phyloP scores from a whole-genome alignment of 805 yeast species.

The Kazachstania taianensis region DNA sequence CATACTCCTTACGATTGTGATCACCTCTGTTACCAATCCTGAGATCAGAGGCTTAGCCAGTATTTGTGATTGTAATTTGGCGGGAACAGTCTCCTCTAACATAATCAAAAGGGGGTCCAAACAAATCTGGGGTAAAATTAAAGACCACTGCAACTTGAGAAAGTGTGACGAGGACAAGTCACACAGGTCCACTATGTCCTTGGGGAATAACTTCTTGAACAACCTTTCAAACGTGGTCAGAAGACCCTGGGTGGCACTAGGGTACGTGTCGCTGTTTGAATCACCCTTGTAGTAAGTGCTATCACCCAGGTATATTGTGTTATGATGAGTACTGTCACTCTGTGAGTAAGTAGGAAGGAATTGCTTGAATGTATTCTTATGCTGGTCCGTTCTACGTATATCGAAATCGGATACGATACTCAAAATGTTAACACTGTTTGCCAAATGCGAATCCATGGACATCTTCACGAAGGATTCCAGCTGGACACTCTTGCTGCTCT shows the following conservation, averaged over 20 bases:
- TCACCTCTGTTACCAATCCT: constrained; percentile 68
- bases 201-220: constrained; percentile 25
- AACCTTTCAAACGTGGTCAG: constrained; percentile 25
- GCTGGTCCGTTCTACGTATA: constrained; percentile 32
- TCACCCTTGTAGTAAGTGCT: constrained; percentile 3
- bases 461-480: constrained; percentile 57
- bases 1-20: constrained; percentile 66
- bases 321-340: constrained; percentile 29
- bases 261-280: too few relatives aligned
- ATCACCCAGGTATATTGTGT: constrained; percentile 38
- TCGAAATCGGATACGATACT: constrained; percentile 58
- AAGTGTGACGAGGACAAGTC: constrained; percentile 35
- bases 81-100: constrained; percentile 62
- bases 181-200: constrained; percentile 32
- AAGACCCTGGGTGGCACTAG: constrained; percentile 13
- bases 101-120: constrained; percentile 67
- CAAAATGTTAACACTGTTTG: constrained; percentile 33
- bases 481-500: constrained; percentile 62
- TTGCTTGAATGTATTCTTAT: constrained; percentile 24
- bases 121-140: constrained; percentile 68
- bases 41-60: constrained; percentile 77
- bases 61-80: constrained; percentile 49
- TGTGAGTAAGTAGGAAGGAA: constrained; percentile 16
- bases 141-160: constrained; percentile 72
- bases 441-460: constrained; percentile 29